Percentiles rank a stretch among this genome's conserved stretches.
Evolutionary conservation across 352 stramenopile species (phyloP).

Genomic region (Globisporangium abappressorium): DNA sequence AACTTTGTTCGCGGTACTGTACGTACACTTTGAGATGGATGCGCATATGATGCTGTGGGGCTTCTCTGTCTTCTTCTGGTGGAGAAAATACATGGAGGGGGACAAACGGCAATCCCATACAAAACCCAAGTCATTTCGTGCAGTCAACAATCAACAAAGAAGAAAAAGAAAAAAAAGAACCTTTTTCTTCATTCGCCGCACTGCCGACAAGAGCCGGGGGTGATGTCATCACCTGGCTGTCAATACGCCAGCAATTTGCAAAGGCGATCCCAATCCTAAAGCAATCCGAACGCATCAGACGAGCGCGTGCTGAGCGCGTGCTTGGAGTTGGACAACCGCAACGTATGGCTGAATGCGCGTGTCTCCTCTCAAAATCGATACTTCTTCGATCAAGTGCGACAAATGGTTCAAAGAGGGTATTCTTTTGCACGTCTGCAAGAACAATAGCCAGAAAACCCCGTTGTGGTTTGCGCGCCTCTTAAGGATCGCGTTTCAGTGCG

Average conservation of each 20-base stretch:
- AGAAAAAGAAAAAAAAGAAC: too few species aligned
- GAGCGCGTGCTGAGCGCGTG: constrained; percentile 5
- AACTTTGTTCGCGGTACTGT: not conserved
- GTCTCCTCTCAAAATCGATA: not conserved
- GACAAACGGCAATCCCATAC: not conserved
- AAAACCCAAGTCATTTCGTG: not conserved
- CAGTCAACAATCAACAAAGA: not conserved
- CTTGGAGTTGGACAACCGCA: not conserved
- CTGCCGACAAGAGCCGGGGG: not conserved
- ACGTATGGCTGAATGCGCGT: constrained; percentile 11
- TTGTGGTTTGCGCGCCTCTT: not conserved
- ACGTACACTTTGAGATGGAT: not conserved
- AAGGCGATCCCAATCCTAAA: not conserved
- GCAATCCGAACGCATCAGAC: not conserved
- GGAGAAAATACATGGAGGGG: not conserved
- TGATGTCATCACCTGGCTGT: not conserved
- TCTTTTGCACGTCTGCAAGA: not conserved
- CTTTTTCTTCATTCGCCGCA: not conserved
- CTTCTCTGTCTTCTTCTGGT: not conserved
- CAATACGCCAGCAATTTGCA: not conserved
- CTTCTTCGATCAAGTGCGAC: not conserved
- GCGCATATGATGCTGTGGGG: not conserved
- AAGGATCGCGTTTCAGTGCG: not conserved
- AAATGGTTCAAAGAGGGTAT: not conserved
- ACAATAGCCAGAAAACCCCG: not conserved